These are phyloP conservation scores for Saccharomycopsis hybrid DNA, from an alignment of 1,139 yeast species.

Conservation along the genomic window DNA sequence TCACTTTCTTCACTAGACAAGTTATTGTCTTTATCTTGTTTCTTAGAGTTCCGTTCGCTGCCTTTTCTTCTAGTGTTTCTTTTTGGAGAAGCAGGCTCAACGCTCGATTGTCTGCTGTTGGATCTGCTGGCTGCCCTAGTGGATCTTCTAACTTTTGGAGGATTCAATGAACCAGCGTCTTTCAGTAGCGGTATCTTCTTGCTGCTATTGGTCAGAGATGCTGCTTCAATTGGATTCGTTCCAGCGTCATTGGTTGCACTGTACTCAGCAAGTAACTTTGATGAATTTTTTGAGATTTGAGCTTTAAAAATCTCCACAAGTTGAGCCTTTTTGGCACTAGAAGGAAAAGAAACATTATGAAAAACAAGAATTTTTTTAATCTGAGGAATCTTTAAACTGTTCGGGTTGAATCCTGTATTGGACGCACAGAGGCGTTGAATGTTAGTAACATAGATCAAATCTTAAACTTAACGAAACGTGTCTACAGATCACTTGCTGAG, in stretches of 20 bases:
- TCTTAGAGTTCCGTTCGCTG: no score
- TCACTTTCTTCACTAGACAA: not conserved
- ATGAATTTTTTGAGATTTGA: constrained; percentile 31
- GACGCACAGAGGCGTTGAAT: no score
- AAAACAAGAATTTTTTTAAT: constrained; percentile 55
- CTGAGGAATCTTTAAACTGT: constrained; percentile 52
- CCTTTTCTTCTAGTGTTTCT: no score
- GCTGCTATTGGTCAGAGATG: not conserved
- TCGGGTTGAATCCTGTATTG: constrained; percentile 50
- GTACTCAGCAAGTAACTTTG: not conserved
- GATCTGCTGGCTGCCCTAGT: not conserved
- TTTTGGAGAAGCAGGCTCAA: not conserved
- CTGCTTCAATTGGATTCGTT: not conserved
- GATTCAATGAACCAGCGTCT: not conserved
- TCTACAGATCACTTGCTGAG: no score
- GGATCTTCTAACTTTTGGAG: not conserved
- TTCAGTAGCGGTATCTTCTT: not conserved
- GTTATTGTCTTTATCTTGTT: not conserved
- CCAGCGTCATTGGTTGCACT: not conserved
- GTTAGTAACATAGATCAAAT: no score
- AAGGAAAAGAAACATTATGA: constrained; percentile 49
- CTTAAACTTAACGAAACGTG: no score
- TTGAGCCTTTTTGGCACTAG: constrained; percentile 58
- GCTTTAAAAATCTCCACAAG: constrained; percentile 47
- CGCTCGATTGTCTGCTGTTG: not conserved